These are phyloP conservation scores for Meyerozyma athensensis DNA, from an alignment of 1,139 yeast genomes.

Conservation along the genomic window DNA sequence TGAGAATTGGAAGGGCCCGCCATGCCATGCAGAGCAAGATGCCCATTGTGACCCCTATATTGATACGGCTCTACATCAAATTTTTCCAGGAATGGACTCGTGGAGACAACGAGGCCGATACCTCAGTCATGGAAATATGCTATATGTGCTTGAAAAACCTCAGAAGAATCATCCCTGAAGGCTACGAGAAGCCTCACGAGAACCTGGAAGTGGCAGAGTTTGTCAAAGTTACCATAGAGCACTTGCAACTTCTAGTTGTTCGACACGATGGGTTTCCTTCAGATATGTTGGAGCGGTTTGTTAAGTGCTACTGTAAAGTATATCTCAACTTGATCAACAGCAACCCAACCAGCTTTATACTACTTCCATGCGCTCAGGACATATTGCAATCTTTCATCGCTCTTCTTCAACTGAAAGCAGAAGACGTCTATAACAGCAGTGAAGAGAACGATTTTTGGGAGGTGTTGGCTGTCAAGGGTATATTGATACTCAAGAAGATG, in stretches of 20 bases:
- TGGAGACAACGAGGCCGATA: slow-evolving; percentile 23
- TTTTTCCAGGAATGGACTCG: slow-evolving; percentile 62
- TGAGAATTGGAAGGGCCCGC: slow-evolving; percentile 78
- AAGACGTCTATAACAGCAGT: slow-evolving; percentile 45
- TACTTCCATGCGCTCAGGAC: slow-evolving; percentile 60
- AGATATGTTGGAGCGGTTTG: slow-evolving; percentile 63
- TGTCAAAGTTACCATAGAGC: slow-evolving; percentile 51
- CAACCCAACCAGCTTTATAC: slow-evolving; percentile 69
- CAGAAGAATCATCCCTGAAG: slow-evolving; percentile 71
- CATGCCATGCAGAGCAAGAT: slow-evolving; percentile 73
- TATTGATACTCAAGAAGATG: slow-evolving; percentile 60
- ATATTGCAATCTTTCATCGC: slow-evolving; percentile 56
- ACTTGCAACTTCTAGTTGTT: slow-evolving; percentile 52
- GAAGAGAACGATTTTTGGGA: slow-evolving; percentile 72
- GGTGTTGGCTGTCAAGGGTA: slow-evolving; percentile 64
- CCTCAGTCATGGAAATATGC: slow-evolving; percentile 61
- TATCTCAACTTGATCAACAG: slow-evolving; percentile 51
- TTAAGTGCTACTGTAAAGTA: slow-evolving; percentile 72
- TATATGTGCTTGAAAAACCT: slow-evolving; percentile 72
- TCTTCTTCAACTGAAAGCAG: slow-evolving; percentile 60
- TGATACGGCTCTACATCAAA: slow-evolving; percentile 54
- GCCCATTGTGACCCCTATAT: slow-evolving; percentile 53
- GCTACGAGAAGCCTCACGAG: slow-evolving; percentile 65
- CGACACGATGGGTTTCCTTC: slow-evolving; percentile 50
- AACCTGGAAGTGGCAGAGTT: slow-evolving; percentile 57